A percentile compares a stretch with the other conserved stretches of the same genome.
These are phyloP conservation scores for Dillenia suffruticosa DNA, from an alignment of 164 flowering plant species.

Conservation along the genomic window DNA sequence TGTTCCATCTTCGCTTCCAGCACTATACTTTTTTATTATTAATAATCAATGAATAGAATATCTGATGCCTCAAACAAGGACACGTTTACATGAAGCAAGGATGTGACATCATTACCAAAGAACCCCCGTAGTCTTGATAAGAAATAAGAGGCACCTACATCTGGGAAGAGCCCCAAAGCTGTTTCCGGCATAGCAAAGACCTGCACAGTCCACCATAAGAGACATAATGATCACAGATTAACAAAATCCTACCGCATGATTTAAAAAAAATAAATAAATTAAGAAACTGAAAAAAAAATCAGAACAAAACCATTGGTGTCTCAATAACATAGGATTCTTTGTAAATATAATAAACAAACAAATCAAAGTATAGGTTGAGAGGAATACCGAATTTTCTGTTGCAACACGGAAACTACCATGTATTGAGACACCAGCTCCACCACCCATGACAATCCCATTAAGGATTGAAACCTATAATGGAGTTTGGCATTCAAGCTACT, in stretches of 20 bases:
- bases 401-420: slow-evolving; percentile 17
- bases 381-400: slow-evolving; percentile 22
- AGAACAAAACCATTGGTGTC: too few relatives aligned
- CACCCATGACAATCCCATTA: slow-evolving; percentile 30
- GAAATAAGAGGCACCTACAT: slow-evolving; percentile 33
- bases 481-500: background rate
- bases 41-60: background rate
- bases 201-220: background rate
- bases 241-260: background rate
- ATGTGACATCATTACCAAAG: slow-evolving; percentile 16
- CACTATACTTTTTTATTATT: background rate
- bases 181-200: slow-evolving; percentile 30
- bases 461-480: slow-evolving; percentile 17
- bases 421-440: slow-evolving; percentile 29
- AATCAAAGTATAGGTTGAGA: background rate
- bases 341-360: background rate
- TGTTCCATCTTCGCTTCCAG: background rate
- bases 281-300: background rate
- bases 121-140: slow-evolving; percentile 23
- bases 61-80: background rate
- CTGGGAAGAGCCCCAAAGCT: slow-evolving; percentile 20
- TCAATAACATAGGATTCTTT: background rate
- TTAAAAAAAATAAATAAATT: background rate
- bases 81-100: background rate
- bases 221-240: background rate